Conservation (phyloP, 306 rosid species). For the Vigna nakashimae region DNA sequence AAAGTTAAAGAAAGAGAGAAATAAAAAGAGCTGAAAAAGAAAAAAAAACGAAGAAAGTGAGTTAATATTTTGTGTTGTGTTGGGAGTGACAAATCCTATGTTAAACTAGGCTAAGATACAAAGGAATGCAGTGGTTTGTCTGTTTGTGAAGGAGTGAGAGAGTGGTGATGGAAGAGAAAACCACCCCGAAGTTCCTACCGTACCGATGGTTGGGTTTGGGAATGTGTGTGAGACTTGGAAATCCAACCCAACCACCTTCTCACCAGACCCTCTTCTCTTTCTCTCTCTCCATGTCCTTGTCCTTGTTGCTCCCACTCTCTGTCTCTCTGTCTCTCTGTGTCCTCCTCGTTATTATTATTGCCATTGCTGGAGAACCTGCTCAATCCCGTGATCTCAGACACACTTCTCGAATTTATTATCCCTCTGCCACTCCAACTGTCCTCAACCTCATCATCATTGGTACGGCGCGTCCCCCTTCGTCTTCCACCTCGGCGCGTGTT, state of each 20-base stretch:
- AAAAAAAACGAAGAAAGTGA: neutral
- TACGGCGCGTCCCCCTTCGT: neutral
- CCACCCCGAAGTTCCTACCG: conserved; percentile 18
- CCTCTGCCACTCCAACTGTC: conserved; percentile 51
- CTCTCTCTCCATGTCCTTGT: neutral
- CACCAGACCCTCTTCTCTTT: conserved; percentile 45
- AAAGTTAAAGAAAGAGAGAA: neutral
- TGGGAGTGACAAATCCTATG: neutral
- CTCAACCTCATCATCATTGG: conserved; percentile 36
- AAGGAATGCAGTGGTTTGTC: neutral
- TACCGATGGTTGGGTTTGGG: conserved; percentile 29
- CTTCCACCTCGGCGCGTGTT: neutral
- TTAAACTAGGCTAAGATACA: neutral
- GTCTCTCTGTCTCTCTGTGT: neutral
- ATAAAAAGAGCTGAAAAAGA: neutral
- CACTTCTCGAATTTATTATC: conserved; percentile 67
- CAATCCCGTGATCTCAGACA: conserved; percentile 85
- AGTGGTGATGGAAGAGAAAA: no score
- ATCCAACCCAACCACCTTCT: conserved; percentile 69
- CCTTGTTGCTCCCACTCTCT: neutral
- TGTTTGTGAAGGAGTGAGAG: no score
- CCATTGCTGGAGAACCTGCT: conserved; percentile 55
- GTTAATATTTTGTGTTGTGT: neutral
- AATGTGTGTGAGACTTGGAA: conserved; percentile 40
- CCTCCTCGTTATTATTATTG: neutral